These are phyloP conservation scores for Polyporus tsugae DNA, from an alignment of 1,284 basidiomycete genomes.

Conservation along the genomic window DNA sequence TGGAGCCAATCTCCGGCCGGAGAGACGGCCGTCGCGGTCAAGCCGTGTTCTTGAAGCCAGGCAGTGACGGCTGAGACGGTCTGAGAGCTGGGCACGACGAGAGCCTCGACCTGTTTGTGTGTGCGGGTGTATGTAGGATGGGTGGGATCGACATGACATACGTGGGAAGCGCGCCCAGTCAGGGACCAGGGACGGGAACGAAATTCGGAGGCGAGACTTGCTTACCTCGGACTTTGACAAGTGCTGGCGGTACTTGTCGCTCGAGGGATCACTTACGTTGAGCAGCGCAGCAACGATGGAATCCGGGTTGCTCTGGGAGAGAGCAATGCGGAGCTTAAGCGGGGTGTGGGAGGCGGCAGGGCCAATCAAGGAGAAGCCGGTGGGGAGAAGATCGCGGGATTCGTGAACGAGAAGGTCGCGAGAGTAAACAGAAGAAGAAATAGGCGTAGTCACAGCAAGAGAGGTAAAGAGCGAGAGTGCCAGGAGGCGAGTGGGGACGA, in stretches of 20 bases:
- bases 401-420: conserved; percentile 42
- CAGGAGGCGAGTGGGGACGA: conserved; percentile 28
- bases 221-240: conserved; percentile 46
- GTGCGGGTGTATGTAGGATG: not conserved
- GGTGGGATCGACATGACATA: not conserved
- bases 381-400: conserved; percentile 34
- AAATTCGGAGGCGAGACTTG: conserved; percentile 22
- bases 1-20: conserved; percentile 52
- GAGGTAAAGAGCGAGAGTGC: conserved; percentile 30
- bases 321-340: conserved; percentile 45
- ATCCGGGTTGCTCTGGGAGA: conserved; percentile 42
- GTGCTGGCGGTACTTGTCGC: conserved; percentile 42
- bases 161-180: not conserved
- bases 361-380: conserved; percentile 40
- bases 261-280: conserved; percentile 45
- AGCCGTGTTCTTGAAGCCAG: conserved; percentile 48
- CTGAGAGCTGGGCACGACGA: conserved; percentile 47
- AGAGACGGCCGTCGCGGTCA: conserved; percentile 42
- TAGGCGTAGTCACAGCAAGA: conserved; percentile 24
- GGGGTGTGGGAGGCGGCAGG: conserved; percentile 37
- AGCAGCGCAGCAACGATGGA: conserved; percentile 47
- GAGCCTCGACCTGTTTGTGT: conserved; percentile 45
- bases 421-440: conserved; percentile 18
- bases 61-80: conserved; percentile 46
- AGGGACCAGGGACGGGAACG: not conserved